These are phyloP conservation scores for Barbatosphaeria neglecta DNA, from an alignment of 495 filamentous ascomycete species.

Conservation along the genomic window DNA sequence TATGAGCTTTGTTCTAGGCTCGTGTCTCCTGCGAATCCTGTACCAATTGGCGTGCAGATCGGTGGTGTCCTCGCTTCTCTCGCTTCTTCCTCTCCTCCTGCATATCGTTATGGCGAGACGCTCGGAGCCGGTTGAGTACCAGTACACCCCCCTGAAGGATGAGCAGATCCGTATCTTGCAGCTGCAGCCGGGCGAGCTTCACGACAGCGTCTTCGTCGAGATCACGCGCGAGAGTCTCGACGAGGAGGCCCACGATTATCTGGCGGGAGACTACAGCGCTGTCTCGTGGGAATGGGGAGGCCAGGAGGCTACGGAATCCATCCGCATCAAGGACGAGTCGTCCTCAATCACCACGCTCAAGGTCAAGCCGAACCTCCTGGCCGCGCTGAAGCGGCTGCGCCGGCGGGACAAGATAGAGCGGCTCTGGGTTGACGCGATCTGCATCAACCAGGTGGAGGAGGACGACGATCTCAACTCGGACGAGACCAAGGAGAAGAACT, in stretches of 20 bases:
- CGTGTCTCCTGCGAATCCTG: too few species aligned
- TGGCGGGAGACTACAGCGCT: neutral
- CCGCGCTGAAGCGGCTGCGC: neutral
- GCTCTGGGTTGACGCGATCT: neutral
- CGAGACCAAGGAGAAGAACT: constrained; percentile 1
- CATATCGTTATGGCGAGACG: too few species aligned
- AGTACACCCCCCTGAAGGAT: neutral
- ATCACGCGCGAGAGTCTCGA: neutral
- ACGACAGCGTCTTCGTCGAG: neutral
- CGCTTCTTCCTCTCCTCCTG: too few species aligned
- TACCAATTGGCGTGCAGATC: too few species aligned
- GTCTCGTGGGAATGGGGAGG: neutral
- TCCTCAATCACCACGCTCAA: neutral
- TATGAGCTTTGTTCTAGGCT: too few species aligned
- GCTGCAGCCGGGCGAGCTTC: neutral
- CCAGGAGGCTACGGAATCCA: neutral
- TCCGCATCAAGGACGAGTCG: neutral
- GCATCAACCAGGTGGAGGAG: neutral
- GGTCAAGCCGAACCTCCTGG: neutral
- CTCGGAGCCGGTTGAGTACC: too few species aligned
- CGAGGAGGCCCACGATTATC: neutral
- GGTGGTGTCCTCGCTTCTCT: too few species aligned
- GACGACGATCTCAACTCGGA: neutral
- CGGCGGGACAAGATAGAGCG: neutral
- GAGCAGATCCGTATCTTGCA: neutral